Evolutionary conservation across 148 eudicot genomes (phyloP), one percentile per base, ranked within the genome.

Genomic region (Arctostaphylos glauca): DNA sequence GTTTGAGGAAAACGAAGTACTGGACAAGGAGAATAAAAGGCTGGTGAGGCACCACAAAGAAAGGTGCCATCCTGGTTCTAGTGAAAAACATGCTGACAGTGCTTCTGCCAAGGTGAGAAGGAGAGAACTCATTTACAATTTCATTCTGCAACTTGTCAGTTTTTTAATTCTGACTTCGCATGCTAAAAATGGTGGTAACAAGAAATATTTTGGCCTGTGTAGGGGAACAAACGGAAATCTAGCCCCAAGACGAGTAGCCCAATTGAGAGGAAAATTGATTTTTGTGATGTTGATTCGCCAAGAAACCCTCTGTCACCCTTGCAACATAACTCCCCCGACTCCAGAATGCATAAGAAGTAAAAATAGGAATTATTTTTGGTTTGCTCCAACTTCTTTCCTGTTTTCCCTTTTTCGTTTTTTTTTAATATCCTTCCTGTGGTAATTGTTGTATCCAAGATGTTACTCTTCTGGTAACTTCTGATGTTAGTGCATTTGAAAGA

Each of bases 161-260:
- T 31, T 31, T 18, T 52, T 31, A 5, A 10, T 23, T 18, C 6
- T 9, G 5, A 13, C 59, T 76, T 46, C 66, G 48, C 43, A 73
- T 74, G 47, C 31, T 80, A 15, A 31, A 46, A 55, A 5, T 5
- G 16, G 50, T 72, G 14, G 38, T 56, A 74, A 74, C 80, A 16
- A 15, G 31, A 48, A 25, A 59, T 73, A 72, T 52, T n/a, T 78
- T 67, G 74, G 13, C 31, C 59, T 53, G 50, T 46, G 55, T 91
- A 96, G 99, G 90, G 82, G 66, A 94, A 73, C 84, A 94, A 93
- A 85, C 79, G 95, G 48, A 96, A 96, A 88, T 89, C 89, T 21
- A 90, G 93, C 79, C 90, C 94, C 6, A 86, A 59, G 84, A 80
- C 77, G 79, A 66, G 90, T 80, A 89, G 93, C 84, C 94, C 94